Conservation (phyloP, 495 filamentous ascomycete species). For the Pyronema domesticum region DNA sequence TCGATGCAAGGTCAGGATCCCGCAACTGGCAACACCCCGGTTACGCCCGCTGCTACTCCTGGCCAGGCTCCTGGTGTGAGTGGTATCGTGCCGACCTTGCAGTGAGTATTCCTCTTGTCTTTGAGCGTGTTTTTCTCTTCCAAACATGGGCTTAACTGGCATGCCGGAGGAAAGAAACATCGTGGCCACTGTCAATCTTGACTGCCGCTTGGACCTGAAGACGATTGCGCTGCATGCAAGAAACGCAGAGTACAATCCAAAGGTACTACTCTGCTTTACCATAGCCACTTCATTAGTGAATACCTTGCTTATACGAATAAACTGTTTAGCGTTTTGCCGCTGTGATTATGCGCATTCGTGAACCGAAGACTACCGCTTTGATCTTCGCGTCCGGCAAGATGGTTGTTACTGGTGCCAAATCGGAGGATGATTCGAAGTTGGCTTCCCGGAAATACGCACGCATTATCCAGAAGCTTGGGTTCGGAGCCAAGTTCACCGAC, state of each 20-base stretch:
- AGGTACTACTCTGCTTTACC: constrained; percentile 42
- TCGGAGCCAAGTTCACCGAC: constrained; percentile 98
- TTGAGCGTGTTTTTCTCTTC: constrained; percentile 6
- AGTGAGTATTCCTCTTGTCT: constrained; percentile 55
- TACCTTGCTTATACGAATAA: constrained; percentile 22
- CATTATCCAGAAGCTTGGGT: constrained; percentile 98
- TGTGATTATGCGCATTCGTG: constrained; percentile 99
- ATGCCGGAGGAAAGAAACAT: constrained; percentile 69
- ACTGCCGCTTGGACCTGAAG: constrained; percentile 95
- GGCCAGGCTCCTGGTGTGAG: constrained; percentile 59
- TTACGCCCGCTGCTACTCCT: constrained; percentile 88
- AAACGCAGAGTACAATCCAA: constrained; percentile 96
- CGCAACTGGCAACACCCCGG: constrained; percentile 53
- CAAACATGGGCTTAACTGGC: constrained; percentile 42
- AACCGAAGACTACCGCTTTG: constrained; percentile 92
- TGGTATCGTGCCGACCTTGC: constrained; percentile 91
- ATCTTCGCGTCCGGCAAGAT: constrained; percentile 99
- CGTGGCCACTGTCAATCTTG: constrained; percentile 96
- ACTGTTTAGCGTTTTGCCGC: constrained; percentile 83
- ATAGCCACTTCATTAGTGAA: constrained; percentile 5
- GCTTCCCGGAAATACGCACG: constrained; percentile 95
- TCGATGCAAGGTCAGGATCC: constrained; percentile 3
- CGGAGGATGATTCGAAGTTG: constrained; percentile 92
- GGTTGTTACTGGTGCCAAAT: constrained; percentile 98
- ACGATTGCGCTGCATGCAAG: constrained; percentile 96